phyloP scores from a whole-genome alignment of 2,329 filamentous ascomycete species.

The Ophiocordyceps polyrhachis-furcata region DNA sequence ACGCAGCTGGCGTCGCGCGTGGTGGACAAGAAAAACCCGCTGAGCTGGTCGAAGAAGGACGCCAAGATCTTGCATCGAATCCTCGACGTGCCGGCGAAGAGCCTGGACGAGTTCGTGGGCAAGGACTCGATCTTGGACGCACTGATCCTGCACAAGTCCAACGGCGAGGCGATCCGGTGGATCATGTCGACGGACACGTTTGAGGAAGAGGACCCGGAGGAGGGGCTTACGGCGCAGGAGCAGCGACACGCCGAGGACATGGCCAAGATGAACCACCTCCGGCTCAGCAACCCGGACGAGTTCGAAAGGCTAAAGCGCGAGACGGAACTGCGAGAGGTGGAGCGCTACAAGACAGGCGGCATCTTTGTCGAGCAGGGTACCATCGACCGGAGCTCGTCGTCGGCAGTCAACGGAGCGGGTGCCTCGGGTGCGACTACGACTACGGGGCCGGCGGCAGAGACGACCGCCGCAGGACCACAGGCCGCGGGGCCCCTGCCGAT shows the following conservation, averaged over 20 bases:
- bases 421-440: too few species aligned
- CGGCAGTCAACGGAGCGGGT: too few species aligned
- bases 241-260: conserved; percentile 29
- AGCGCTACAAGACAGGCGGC: not conserved
- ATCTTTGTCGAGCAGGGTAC: not conserved
- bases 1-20: conserved; percentile 60
- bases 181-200: conserved; percentile 57
- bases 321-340: not conserved
- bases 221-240: conserved; percentile 40
- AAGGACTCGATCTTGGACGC: conserved; percentile 44
- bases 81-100: conserved; percentile 27
- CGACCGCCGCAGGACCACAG: not conserved
- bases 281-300: conserved; percentile 14
- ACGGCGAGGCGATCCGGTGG: conserved; percentile 24
- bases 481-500: conserved; percentile 13
- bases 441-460: not conserved
- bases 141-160: conserved; percentile 19
- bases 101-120: conserved; percentile 33
- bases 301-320: conserved; percentile 9
- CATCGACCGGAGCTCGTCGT: too few species aligned
- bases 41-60: conserved; percentile 42
- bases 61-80: conserved; percentile 41
- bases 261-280: conserved; percentile 14
- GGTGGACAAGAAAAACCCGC: conserved; percentile 64
- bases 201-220: conserved; percentile 44